phyloP scores from a whole-genome alignment of 805 yeast species.

The Starmera caribaea region DNA sequence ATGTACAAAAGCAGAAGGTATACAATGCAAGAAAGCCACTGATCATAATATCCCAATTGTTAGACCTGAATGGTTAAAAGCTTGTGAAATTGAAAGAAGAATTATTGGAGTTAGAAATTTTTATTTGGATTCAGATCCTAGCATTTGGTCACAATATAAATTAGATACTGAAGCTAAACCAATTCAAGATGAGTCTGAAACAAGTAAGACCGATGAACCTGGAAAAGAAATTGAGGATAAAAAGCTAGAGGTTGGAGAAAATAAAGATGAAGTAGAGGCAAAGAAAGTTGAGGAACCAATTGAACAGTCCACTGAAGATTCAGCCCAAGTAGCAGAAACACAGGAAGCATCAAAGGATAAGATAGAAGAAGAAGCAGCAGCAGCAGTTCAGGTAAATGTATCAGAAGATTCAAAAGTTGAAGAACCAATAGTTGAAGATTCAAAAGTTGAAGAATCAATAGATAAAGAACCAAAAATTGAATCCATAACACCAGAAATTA shows the following conservation, averaged over 20 bases:
- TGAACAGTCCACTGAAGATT: too few relatives aligned
- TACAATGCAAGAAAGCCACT: constrained; percentile 70
- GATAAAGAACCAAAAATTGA: too few relatives aligned
- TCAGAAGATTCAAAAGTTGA: too few relatives aligned
- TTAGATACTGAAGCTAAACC: constrained; percentile 23
- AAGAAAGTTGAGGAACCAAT: too few relatives aligned
- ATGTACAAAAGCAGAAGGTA: constrained; percentile 61
- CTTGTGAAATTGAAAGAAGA: constrained; percentile 82
- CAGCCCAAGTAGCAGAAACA: neutral
- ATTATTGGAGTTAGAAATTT: constrained; percentile 90
- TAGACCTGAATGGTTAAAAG: constrained; percentile 94
- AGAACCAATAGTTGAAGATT: too few relatives aligned
- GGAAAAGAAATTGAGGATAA: constrained; percentile 2
- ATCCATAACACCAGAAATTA: too few relatives aligned
- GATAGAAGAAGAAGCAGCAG: too few relatives aligned
- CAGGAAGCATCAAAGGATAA: constrained; percentile 3
- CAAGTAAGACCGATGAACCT: constrained; percentile 1
- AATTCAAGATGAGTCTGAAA: constrained; percentile 2
- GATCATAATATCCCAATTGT: constrained; percentile 87
- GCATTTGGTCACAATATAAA: constrained; percentile 33
- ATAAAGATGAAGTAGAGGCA: too few relatives aligned
- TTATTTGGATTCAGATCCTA: constrained; percentile 48
- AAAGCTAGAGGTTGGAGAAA: neutral
- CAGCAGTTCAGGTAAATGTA: too few relatives aligned
- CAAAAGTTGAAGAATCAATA: too few relatives aligned